Evolutionary conservation across 352 stramenopile species (phyloP).

Genomic region (Globisporangium recalcitrans): DNA sequence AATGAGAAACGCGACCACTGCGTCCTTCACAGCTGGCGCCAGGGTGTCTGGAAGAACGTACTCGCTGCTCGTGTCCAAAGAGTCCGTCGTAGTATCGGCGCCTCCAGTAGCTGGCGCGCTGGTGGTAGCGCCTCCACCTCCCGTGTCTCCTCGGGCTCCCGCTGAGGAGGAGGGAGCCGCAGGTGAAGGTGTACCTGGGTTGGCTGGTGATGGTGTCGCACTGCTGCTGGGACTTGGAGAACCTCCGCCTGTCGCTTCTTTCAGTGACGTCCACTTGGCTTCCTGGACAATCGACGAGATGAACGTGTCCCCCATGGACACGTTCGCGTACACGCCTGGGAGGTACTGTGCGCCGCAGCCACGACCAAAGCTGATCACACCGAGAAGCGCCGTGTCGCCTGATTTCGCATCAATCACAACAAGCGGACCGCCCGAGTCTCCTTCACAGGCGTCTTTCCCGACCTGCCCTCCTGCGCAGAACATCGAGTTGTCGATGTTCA

Average conservation of each 20-base stretch:
- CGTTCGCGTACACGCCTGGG: constrained; percentile 18
- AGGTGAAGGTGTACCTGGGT: background rate
- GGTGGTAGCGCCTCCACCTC: background rate
- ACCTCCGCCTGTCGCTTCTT: background rate
- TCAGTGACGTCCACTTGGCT: background rate
- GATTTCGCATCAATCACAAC: constrained; percentile 12
- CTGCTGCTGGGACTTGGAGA: background rate
- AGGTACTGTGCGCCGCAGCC: constrained; percentile 12
- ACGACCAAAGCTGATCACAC: constrained; percentile 18
- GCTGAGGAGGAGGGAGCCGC: background rate
- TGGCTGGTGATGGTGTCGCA: background rate
- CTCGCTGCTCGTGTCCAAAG: background rate
- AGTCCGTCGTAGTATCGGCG: background rate
- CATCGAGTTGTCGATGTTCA: constrained; percentile 17
- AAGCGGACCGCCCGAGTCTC: constrained; percentile 23
- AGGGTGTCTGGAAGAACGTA: background rate
- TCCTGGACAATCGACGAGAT: constrained; percentile 14
- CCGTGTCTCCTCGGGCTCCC: background rate
- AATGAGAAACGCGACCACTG: constrained; percentile 3
- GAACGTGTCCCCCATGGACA: constrained; percentile 19
- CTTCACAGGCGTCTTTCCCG: constrained; percentile 20
- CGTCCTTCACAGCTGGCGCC: background rate
- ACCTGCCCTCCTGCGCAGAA: constrained; percentile 19
- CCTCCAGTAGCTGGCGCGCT: background rate
- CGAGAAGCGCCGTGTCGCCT: constrained; percentile 11